These are phyloP conservation scores for Phaffia tasmanica DNA, from an alignment of 768 basidiomycete genomes.

Conservation along the genomic window DNA sequence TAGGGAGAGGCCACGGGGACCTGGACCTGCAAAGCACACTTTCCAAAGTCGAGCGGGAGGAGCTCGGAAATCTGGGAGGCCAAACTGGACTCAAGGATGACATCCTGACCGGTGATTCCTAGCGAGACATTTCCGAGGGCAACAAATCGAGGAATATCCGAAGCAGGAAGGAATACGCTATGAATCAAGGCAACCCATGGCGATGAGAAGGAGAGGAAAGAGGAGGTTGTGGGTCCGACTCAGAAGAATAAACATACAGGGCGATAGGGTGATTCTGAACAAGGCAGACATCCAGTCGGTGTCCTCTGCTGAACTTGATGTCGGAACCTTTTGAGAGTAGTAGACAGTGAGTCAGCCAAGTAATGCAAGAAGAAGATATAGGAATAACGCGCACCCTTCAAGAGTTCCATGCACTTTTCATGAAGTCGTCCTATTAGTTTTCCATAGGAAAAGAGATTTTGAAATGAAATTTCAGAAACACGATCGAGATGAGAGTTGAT, in stretches of 20 bases:
- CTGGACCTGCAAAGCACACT: slow-evolving; percentile 61
- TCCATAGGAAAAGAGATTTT: background rate
- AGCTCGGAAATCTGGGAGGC: slow-evolving; percentile 62
- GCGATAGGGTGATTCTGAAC: slow-evolving; percentile 86
- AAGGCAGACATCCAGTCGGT: slow-evolving; percentile 84
- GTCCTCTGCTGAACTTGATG: slow-evolving; percentile 79
- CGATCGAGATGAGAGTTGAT: background rate
- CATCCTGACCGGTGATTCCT: slow-evolving; percentile 96
- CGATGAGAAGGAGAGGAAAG: background rate
- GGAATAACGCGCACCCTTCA: slow-evolving; percentile 53
- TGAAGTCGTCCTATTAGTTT: slow-evolving; percentile 62
- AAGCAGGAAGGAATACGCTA: slow-evolving; percentile 91
- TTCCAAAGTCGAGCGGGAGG: slow-evolving; percentile 80
- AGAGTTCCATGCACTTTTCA: slow-evolving; percentile 75
- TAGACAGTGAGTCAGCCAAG: background rate
- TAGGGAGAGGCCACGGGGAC: slow-evolving; percentile 66
- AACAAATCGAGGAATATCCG: slow-evolving; percentile 96
- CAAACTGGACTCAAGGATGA: slow-evolving; percentile 83
- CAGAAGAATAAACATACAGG: slow-evolving; percentile 52
- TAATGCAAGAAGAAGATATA: background rate
- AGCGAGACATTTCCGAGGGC: slow-evolving; percentile 94
- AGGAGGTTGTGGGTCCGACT: background rate
- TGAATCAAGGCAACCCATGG: background rate
- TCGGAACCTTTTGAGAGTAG: slow-evolving; percentile 63
- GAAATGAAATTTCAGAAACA: background rate